Conservation (phyloP, 2,329 filamentous ascomycete genomes). For the Colletotrichum sp. region DNA sequence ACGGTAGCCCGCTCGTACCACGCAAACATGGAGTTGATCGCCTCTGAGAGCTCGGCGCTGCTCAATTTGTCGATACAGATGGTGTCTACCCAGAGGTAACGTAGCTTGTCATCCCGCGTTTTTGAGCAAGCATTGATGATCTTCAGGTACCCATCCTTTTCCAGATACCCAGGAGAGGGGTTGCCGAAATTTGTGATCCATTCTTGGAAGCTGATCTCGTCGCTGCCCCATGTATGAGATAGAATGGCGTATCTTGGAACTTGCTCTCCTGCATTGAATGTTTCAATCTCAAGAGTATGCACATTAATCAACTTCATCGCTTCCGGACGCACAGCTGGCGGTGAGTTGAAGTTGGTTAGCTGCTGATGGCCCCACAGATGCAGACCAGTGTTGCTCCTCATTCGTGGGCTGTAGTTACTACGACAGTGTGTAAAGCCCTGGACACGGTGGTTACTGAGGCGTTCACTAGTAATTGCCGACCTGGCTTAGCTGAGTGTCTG, state of each 20-base stretch:
- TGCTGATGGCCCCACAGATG: not conserved
- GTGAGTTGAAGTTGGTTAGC: not conserved
- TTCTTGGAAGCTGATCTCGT: conserved; percentile 32
- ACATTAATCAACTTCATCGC: conserved; percentile 33
- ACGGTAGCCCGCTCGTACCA: conserved; percentile 32
- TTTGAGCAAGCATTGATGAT: conserved; percentile 5
- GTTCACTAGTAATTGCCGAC: not conserved
- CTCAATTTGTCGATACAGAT: conserved; percentile 37
- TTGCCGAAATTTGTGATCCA: not conserved
- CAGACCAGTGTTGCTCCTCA: not conserved
- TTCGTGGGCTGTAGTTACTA: not conserved
- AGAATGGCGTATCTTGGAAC: conserved; percentile 35
- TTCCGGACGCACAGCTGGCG: not conserved
- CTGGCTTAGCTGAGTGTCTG: not conserved
- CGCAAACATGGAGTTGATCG: conserved; percentile 34
- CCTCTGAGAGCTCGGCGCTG: conserved; percentile 30
- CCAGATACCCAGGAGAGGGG: not conserved
- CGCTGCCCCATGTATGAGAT: conserved; percentile 38
- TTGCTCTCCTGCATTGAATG: conserved; percentile 22
- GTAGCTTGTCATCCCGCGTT: not conserved
- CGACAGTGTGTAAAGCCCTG: not conserved
- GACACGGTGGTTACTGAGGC: not conserved
- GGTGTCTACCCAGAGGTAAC: conserved; percentile 35
- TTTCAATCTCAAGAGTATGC: conserved; percentile 24
- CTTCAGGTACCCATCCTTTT: conserved; percentile 4